Base-by-base conservation (phyloP, 2,329 filamentous ascomycete genomes). In the Ambrosiella cleistominuta region DNA sequence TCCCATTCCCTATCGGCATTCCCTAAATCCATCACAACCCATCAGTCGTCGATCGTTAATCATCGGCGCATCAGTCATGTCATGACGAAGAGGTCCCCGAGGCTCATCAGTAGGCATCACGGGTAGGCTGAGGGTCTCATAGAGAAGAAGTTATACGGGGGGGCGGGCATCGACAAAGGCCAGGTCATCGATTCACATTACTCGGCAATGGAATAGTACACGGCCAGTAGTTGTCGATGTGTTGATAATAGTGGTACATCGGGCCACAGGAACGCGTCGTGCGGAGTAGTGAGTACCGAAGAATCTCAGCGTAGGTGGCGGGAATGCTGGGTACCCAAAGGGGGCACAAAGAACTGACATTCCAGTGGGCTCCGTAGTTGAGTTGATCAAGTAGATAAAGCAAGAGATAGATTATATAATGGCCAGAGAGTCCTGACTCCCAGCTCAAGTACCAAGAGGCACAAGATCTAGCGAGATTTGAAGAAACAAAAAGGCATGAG, bases 41-140 rank as follows among this genome's bases (percentile, higher is more conserved):
- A 51, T 51, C 47, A 51, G 47, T 51, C 47, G 47, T 51, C 47
- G 47, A 51, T 51, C 27, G 47, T 51, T 19, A 51, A 35, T 51
- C 47, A n/a, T 51, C 47, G 47, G 47, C 47, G 47, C 47, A 35
- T 51, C 47, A 51, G 47, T 51, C 47, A 36, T 51, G 35, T 15
- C 47, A 19, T 27, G 47, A 11, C 19, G 47, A 51, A n/a, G 9
- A n/a, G 40, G 27, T 42, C n/a, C n/a, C 39, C 11, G 39, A 12
- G 47, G 47, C 47, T 51, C 47, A 8, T 51, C n/a, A 19, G 12
- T 51, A 15, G 47, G 47, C 47, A 51, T 19, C 2, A 35, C 47
- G 44, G n/a, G 44, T 15, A n/a, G 2, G 19, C 13, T 6, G 7
- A 8, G 44, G 44, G 44, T n/a, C 7, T 13, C 9, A 7, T 8